Evolutionary conservation across 2,329 filamentous ascomycete genomes (phyloP).

Genomic region (Spiromastix sp.): DNA sequence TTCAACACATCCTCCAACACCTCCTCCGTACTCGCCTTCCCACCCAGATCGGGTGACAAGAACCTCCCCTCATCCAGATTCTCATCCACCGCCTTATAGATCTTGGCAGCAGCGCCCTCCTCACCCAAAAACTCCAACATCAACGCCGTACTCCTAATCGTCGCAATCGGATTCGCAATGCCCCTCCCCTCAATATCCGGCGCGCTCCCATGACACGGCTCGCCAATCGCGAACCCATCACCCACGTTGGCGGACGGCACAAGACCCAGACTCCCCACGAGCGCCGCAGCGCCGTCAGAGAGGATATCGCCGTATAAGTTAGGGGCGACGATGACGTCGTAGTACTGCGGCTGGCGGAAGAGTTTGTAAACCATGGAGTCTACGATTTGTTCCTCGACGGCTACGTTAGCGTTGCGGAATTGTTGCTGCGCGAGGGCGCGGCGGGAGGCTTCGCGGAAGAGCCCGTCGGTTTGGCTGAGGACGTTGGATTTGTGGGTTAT

Average conservation of each 20-base stretch:
- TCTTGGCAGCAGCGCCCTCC: conserved; percentile 73
- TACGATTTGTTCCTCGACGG: conserved; percentile 93
- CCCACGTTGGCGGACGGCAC: conserved; percentile 94
- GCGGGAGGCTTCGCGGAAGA: conserved; percentile 77
- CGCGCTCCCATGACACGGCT: conserved; percentile 93
- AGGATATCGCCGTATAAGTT: conserved; percentile 97
- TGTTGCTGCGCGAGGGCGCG: conserved; percentile 56
- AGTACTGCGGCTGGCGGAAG: conserved; percentile 87
- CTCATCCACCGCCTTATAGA: conserved; percentile 85
- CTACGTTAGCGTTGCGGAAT: conserved; percentile 49
- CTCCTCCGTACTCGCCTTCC: conserved; percentile 73
- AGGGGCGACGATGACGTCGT: conserved; percentile 96
- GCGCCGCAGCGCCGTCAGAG: conserved; percentile 86
- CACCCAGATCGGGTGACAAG: conserved; percentile 82
- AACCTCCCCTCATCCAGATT: conserved; percentile 76
- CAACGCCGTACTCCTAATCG: conserved; percentile 76
- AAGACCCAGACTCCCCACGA: conserved; percentile 83
- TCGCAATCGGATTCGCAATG: conserved; percentile 95
- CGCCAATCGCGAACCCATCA: conserved; percentile 87
- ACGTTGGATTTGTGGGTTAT: conserved; percentile 99
- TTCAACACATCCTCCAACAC: conserved; percentile 79
- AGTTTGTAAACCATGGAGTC: conserved; percentile 99
- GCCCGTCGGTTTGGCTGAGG: conserved; percentile 86
- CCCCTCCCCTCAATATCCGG: conserved; percentile 89
- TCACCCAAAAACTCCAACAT: conserved; percentile 96